Base-by-base conservation (phyloP, 352 stramenopile species). In the Thalassiosira hispida region DNA sequence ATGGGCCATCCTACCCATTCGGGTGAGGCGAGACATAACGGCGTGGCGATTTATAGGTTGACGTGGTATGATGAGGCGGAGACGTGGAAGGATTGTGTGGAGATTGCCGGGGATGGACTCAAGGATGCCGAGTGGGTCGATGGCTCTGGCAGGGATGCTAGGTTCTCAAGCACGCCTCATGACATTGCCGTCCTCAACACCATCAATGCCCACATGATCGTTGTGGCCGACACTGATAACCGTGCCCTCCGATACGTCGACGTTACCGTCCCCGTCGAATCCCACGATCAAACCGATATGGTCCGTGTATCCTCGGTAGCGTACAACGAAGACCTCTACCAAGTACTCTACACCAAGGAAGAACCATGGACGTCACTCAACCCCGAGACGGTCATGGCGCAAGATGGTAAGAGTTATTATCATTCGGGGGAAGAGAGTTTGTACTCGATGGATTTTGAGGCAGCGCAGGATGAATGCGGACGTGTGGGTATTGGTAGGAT, bases 321-420 rank as follows among this genome's bases (percentile, higher is more conserved):
- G 8, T 83, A 83, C 67, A 69, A 83, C 44, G 74, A 83, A 69
- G 66, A 83, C 29, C 44, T 83, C 8, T 83, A 51, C 18, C 46
- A 69, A 18, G 74, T 83, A 6, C 55, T 83, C n/a, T 83, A 83
- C 67, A 53, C 64, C 16, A 70, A 73, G 18, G 74, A 83, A 65
- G 40, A 63, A 20, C 55, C 66, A 8, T 77, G 62, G 60, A 46
- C 40, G 11, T 27, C 40, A 9, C 55, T 77, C 8, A 64, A 66
- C 5, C 66, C 53, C 8, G 74, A 83, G 52, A 59, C 40, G 25
- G 74, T 77, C 9, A 83, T 83, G 74, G 44, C 52, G 55, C 22
- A 62, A 27, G 74, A 83, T 52, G 74, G 74, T 18, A 83, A 83
- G 22, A 74, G 59, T n/a, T 83, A 83, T 25, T 83, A 77, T 25